Percentiles rank a stretch among this genome's conserved stretches.
Conservation (phyloP, 2,329 filamentous ascomycete genomes). For the Botrytis byssoidea region DNA sequence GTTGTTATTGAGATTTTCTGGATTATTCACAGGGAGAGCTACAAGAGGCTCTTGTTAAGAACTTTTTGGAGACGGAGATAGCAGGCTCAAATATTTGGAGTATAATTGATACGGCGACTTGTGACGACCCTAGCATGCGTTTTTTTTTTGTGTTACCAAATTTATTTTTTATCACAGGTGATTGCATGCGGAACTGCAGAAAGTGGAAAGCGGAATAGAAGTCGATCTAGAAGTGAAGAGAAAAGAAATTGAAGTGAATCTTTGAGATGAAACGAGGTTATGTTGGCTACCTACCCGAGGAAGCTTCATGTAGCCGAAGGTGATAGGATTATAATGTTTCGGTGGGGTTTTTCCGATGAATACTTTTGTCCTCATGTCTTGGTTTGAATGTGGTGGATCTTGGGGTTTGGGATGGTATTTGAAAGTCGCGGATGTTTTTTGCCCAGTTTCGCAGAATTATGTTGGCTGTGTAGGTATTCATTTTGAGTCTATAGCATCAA, state of each 20-base stretch:
- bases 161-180: too few species aligned
- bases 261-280: background rate
- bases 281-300: too few species aligned
- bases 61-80: background rate
- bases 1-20: background rate
- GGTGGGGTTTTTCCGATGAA: background rate
- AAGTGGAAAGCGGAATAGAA: background rate
- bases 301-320: background rate
- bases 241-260: background rate
- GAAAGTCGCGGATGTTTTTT: fast-evolving
- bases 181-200: background rate
- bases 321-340: background rate
- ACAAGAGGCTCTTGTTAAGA: background rate
- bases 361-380: fast-evolving
- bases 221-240: background rate
- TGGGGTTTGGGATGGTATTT: background rate
- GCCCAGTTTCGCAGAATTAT: background rate
- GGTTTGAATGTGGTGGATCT: too few species aligned
- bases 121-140: background rate
- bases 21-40: background rate
- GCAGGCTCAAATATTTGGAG: background rate
- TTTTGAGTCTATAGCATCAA: background rate
- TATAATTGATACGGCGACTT: background rate
- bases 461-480: background rate
- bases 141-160: background rate